Percentiles rank a stretch among this genome's conserved stretches.
Conservation (phyloP, 2,329 filamentous ascomycete genomes). For the Fusarium musae region DNA sequence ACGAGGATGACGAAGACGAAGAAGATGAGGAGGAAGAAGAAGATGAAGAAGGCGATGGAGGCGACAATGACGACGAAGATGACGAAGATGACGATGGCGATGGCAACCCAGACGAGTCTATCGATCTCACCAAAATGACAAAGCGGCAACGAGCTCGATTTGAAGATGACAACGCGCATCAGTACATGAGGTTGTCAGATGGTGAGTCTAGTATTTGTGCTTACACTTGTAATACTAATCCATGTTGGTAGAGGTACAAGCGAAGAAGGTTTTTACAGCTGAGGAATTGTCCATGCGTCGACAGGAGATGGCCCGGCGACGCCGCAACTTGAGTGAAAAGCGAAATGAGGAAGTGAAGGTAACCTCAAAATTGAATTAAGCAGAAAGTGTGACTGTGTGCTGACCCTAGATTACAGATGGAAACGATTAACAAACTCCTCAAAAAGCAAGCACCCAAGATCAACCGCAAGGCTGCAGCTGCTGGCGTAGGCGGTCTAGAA, state of each 20-base stretch:
- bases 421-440: slow-evolving; percentile 90
- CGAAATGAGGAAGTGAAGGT: slow-evolving; percentile 73
- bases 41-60: slow-evolving; percentile 47
- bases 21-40: slow-evolving; percentile 49
- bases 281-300: slow-evolving; percentile 71
- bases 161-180: slow-evolving; percentile 61
- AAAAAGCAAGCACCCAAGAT: slow-evolving; percentile 87
- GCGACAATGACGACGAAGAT: slow-evolving; percentile 54
- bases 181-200: slow-evolving; percentile 70
- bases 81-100: slow-evolving; percentile 47
- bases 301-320: slow-evolving; percentile 70
- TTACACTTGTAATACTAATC: slow-evolving; percentile 14
- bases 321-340: slow-evolving; percentile 72
- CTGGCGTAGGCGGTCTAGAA: slow-evolving; percentile 49
- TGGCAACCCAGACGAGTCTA: slow-evolving; percentile 61
- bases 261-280: slow-evolving; percentile 70
- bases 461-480: slow-evolving; percentile 61
- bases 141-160: slow-evolving; percentile 69
- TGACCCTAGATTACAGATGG: slow-evolving; percentile 68
- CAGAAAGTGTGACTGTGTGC: slow-evolving; percentile 12
- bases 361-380: slow-evolving; percentile 24
- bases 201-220: slow-evolving; percentile 53
- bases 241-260: slow-evolving; percentile 65
- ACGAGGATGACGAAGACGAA: slow-evolving; percentile 57
- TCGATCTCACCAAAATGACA: slow-evolving; percentile 69